phyloP scores from a whole-genome alignment of 108 stramenopile genomes.

The Cyclotella atomus region DNA sequence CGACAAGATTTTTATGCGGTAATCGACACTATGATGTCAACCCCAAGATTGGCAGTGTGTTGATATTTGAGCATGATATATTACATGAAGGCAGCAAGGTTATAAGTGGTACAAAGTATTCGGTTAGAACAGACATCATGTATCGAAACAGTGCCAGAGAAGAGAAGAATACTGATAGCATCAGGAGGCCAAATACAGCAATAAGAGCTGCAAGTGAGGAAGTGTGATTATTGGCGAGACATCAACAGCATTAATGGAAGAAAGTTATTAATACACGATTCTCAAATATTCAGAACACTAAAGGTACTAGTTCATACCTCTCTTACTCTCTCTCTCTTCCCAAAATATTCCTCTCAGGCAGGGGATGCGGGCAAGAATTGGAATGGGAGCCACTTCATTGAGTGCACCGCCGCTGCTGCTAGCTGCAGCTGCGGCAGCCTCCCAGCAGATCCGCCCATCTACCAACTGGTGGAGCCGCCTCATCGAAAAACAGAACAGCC shows the following conservation, averaged over 20 bases:
- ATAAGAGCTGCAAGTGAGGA: not conserved
- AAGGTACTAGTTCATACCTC: too few species aligned
- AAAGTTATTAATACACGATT: not conserved
- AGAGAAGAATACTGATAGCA: not conserved
- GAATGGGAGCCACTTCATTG: too few species aligned
- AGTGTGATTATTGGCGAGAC: not conserved
- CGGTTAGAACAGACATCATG: slow-evolving; percentile 53
- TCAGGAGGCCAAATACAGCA: not conserved
- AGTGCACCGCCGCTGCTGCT: too few species aligned
- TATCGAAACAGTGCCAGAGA: not conserved
- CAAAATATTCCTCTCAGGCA: too few species aligned
- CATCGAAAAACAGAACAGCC: not conserved
- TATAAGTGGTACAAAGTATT: slow-evolving; percentile 39
- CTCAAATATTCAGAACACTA: too few species aligned
- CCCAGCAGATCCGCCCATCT: not conserved
- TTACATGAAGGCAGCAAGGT: slow-evolving; percentile 40
- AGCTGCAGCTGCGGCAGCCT: too few species aligned
- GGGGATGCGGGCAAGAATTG: too few species aligned
- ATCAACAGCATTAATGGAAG: not conserved
- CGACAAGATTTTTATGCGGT: slow-evolving; percentile 15
- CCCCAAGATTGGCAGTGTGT: slow-evolving; percentile 33
- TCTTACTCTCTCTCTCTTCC: too few species aligned
- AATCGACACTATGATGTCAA: slow-evolving; percentile 15
- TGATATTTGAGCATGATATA: slow-evolving; percentile 49
- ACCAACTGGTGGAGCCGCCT: not conserved